Evolutionary conservation across 768 basidiomycete species (phyloP).

Genomic region (Ephemerocybe angulata): DNA sequence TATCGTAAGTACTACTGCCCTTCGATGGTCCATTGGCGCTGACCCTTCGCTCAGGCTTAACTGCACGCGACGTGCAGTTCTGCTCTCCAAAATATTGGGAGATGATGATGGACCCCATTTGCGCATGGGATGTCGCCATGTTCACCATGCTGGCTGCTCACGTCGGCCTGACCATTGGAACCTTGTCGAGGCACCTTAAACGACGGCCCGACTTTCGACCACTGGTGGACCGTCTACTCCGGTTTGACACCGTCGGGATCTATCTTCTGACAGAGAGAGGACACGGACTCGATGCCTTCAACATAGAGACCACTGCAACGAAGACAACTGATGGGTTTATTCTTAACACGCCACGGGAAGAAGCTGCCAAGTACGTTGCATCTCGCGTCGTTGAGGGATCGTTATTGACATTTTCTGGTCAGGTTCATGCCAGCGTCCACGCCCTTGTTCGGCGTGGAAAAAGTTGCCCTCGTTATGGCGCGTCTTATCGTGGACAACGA

Average conservation of each 20-base stretch:
- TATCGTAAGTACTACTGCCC: slow-evolving; percentile 34
- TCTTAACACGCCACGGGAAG: slow-evolving; percentile 52
- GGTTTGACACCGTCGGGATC: slow-evolving; percentile 51
- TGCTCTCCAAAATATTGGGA: slow-evolving; percentile 51
- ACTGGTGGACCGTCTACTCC: slow-evolving; percentile 46
- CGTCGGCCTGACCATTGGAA: slow-evolving; percentile 51
- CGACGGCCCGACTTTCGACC: slow-evolving; percentile 47
- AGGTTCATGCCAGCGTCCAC: slow-evolving; percentile 62
- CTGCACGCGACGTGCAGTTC: slow-evolving; percentile 43
- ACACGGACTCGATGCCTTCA: slow-evolving; percentile 58
- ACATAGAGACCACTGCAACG: slow-evolving; percentile 60
- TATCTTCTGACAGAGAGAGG: slow-evolving; percentile 54
- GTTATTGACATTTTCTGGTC: slow-evolving; percentile 6
- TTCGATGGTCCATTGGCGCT: background rate
- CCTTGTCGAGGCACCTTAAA: slow-evolving; percentile 46
- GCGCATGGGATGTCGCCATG: slow-evolving; percentile 48
- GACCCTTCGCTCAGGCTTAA: slow-evolving; percentile 31
- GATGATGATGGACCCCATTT: slow-evolving; percentile 51
- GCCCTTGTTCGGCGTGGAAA: slow-evolving; percentile 49
- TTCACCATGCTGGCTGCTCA: slow-evolving; percentile 52
- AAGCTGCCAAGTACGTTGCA: slow-evolving; percentile 51
- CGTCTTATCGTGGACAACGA: slow-evolving; percentile 47
- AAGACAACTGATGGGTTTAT: slow-evolving; percentile 47
- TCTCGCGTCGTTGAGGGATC: background rate
- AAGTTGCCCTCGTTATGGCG: slow-evolving; percentile 56